Percentiles rank a stretch among this genome's conserved stretches.
phyloP scores from a whole-genome alignment of 2,329 filamentous ascomycete genomes.

The Paracorniculantispora psalliotae region DNA sequence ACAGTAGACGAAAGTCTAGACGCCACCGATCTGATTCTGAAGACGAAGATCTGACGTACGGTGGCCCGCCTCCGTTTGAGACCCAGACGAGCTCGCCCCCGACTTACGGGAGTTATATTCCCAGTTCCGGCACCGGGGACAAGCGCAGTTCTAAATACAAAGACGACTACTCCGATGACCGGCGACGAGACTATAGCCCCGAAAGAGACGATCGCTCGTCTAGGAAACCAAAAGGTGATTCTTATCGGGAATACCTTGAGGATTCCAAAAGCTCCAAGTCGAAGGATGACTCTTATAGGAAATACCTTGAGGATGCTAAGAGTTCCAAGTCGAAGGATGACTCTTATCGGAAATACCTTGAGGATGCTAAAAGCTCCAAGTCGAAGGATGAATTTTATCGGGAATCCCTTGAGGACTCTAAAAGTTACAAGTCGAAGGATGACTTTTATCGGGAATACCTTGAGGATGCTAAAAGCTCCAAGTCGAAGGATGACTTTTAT shows the following conservation, averaged over 20 bases:
- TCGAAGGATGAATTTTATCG: slow-evolving; percentile 22
- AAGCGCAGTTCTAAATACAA: slow-evolving; percentile 22
- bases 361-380: slow-evolving; percentile 34
- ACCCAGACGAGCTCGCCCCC: slow-evolving; percentile 13
- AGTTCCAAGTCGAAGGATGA: slow-evolving; percentile 27
- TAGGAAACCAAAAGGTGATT: slow-evolving; percentile 1
- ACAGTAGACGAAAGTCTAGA: slow-evolving; percentile 15
- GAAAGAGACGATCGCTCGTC: slow-evolving; percentile 16
- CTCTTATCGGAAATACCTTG: slow-evolving; percentile 15
- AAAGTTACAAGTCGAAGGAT: slow-evolving; percentile 29
- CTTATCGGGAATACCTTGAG: slow-evolving; percentile 17
- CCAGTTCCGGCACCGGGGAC: slow-evolving; percentile 17
- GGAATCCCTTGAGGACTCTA: slow-evolving; percentile 28
- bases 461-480: slow-evolving; percentile 34
- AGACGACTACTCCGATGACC: slow-evolving; percentile 6
- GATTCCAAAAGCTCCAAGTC: slow-evolving; percentile 34
- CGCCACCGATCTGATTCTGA: slow-evolving; percentile 20
- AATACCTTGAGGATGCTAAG: slow-evolving; percentile 30
- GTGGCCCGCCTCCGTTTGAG: slow-evolving; percentile 25
- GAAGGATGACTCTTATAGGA: slow-evolving; percentile 19
- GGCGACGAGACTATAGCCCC: slow-evolving; percentile 7
- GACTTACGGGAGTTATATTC: slow-evolving; percentile 26
- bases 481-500: slow-evolving; percentile 22
- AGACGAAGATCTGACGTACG: slow-evolving; percentile 50
- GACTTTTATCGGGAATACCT: slow-evolving; percentile 13